Conservation (phyloP, 345 rosid genomes). For the Toxicodendron radicans region DNA sequence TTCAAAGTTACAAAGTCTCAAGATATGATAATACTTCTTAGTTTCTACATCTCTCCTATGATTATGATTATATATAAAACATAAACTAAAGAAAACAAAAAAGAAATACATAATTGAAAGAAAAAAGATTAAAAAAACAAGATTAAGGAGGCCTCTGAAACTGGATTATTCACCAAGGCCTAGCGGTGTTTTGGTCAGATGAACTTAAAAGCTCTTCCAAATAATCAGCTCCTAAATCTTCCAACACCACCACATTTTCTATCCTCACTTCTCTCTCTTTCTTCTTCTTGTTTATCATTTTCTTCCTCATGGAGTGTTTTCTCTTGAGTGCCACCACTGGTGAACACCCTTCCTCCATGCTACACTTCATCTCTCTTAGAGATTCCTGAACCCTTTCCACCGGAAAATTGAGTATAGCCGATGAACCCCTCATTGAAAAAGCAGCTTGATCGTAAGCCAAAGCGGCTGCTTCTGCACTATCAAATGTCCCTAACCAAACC, state of each 20-base stretch:
- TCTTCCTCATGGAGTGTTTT: constrained; percentile 71
- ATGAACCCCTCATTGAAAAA: constrained; percentile 60
- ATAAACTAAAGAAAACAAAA: neutral
- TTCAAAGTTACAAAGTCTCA: neutral
- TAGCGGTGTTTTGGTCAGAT: constrained; percentile 27
- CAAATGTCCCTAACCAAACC: constrained; percentile 77
- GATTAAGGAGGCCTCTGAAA: too few species aligned
- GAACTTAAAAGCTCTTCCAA: constrained; percentile 63
- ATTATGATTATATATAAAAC: neutral
- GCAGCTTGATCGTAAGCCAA: constrained; percentile 78
- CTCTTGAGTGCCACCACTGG: constrained; percentile 89
- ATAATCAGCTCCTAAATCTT: constrained; percentile 79
- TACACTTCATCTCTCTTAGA: constrained; percentile 52
- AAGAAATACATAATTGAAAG: neutral
- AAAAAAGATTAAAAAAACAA: neutral
- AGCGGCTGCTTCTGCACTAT: constrained; percentile 77
- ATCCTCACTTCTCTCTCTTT: constrained; percentile 39
- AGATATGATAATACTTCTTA: neutral
- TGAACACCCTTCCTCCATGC: constrained; percentile 60
- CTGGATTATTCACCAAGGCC: constrained; percentile 24
- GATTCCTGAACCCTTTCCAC: constrained; percentile 71
- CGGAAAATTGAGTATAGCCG: constrained; percentile 61
- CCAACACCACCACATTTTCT: constrained; percentile 61
- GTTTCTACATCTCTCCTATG: neutral
- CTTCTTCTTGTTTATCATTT: constrained; percentile 39